These are phyloP conservation scores for Micractinium sp. DNA, from an alignment of 139 green algal genomes.

Conservation along the genomic window DNA sequence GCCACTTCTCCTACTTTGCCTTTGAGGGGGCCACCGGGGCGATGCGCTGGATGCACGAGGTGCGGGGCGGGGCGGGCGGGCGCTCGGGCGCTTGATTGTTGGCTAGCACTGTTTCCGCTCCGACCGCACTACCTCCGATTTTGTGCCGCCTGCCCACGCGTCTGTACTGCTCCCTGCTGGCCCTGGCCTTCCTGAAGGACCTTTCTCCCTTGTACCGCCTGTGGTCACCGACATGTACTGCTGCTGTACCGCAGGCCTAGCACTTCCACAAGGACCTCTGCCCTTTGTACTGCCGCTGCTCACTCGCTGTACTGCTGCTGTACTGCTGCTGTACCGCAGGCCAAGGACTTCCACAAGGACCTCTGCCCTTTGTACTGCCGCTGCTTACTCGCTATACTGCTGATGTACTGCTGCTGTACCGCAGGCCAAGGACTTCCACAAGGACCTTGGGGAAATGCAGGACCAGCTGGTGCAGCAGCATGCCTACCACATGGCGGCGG, in stretches of 20 bases:
- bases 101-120: no score
- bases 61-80: not conserved
- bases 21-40: slow-evolving; percentile 80
- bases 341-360: not conserved
- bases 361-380: not conserved
- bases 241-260: no score
- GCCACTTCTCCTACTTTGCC: slow-evolving; percentile 93
- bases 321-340: not conserved
- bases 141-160: no score
- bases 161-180: no score
- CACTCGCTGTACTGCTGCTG: not conserved
- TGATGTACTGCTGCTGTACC: not conserved
- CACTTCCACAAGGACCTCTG: no score
- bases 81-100: not conserved
- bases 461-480: slow-evolving; percentile 81
- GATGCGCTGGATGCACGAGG: slow-evolving; percentile 83
- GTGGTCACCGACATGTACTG: no score
- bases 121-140: no score
- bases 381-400: not conserved
- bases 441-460: slow-evolving; percentile 66
- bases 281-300: not conserved
- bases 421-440: slow-evolving; percentile 72
- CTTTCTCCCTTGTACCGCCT: no score
- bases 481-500: slow-evolving; percentile 24
- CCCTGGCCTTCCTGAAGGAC: no score